Evolutionary conservation across 1,139 yeast genomes (phyloP).

Genomic region (Saccharomyces pastorianus): DNA sequence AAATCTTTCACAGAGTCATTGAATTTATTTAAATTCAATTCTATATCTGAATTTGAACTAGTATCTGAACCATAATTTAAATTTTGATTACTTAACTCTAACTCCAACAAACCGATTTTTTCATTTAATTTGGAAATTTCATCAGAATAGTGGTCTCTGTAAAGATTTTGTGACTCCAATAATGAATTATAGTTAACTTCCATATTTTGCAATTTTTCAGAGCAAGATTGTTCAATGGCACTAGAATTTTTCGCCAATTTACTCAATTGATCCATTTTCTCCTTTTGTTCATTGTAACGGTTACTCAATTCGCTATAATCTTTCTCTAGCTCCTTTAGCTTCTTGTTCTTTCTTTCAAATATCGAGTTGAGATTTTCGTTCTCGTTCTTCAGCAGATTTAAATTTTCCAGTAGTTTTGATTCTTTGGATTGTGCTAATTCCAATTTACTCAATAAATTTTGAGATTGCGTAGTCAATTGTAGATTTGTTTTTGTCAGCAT

Average conservation of each 20-base stretch:
- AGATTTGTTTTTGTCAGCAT: slow-evolving; percentile 45
- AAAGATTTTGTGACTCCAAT: slow-evolving; percentile 1
- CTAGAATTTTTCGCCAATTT: slow-evolving; percentile 18
- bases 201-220: not conserved
- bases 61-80: not conserved
- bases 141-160: slow-evolving; percentile 2
- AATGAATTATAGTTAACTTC: not conserved
- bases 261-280: slow-evolving; percentile 41
- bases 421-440: slow-evolving; percentile 43
- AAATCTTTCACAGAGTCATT: not conserved
- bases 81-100: not conserved
- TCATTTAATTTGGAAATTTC: slow-evolving; percentile 4
- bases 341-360: slow-evolving; percentile 54
- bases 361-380: slow-evolving; percentile 59
- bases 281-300: slow-evolving; percentile 8
- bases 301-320: slow-evolving; percentile 1
- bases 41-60: not conserved
- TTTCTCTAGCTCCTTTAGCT: slow-evolving; percentile 52
- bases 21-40: not conserved
- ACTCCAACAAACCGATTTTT: not conserved
- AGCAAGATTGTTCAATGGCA: not conserved
- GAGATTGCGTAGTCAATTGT: slow-evolving; percentile 41
- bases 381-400: slow-evolving; percentile 46
- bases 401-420: slow-evolving; percentile 47
- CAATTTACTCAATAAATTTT: slow-evolving; percentile 44